Percentiles rank a stretch among this genome's conserved stretches.
Evolutionary conservation across 1,284 basidiomycete genomes (phyloP).

Genomic region (Inonotus hispidus): DNA sequence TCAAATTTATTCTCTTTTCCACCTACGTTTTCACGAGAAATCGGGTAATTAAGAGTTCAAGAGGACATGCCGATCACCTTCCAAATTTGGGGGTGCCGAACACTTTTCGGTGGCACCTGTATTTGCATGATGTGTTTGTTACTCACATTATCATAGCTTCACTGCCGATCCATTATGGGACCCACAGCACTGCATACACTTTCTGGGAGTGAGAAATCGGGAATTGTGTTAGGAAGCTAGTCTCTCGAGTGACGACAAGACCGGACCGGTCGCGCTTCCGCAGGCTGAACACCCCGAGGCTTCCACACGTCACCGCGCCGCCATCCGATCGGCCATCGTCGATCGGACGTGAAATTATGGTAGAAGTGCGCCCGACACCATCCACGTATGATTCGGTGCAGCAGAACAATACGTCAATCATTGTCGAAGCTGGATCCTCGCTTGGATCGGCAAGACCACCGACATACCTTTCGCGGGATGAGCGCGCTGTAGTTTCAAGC

Average conservation of each 20-base stretch:
- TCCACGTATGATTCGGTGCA: neutral
- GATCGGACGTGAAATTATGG: neutral
- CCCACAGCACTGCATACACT: neutral
- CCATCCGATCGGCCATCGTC: slow-evolving; percentile 7
- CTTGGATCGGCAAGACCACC: too few relatives aligned
- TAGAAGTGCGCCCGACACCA: neutral
- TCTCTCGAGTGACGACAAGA: neutral
- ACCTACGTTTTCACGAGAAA: too few relatives aligned
- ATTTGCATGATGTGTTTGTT: neutral
- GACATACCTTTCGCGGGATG: too few relatives aligned
- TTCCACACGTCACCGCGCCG: slow-evolving; percentile 8
- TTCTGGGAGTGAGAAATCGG: neutral
- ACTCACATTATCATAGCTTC: neutral
- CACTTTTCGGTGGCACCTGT: neutral
- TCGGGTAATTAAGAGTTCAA: too few relatives aligned
- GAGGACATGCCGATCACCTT: neutral
- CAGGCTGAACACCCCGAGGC: slow-evolving; percentile 2
- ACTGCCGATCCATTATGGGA: neutral
- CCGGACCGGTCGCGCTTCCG: slow-evolving; percentile 7
- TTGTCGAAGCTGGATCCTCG: too few relatives aligned
- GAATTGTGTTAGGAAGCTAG: slow-evolving; percentile 1
- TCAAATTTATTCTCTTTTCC: too few relatives aligned
- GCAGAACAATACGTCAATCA: neutral
- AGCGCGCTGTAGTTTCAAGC: too few relatives aligned
- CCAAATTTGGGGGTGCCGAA: too few relatives aligned